Percentiles rank a stretch among this genome's conserved stretches.
Conservation (phyloP, 164 flowering plant species). For the Magnolia sinica region DNA sequence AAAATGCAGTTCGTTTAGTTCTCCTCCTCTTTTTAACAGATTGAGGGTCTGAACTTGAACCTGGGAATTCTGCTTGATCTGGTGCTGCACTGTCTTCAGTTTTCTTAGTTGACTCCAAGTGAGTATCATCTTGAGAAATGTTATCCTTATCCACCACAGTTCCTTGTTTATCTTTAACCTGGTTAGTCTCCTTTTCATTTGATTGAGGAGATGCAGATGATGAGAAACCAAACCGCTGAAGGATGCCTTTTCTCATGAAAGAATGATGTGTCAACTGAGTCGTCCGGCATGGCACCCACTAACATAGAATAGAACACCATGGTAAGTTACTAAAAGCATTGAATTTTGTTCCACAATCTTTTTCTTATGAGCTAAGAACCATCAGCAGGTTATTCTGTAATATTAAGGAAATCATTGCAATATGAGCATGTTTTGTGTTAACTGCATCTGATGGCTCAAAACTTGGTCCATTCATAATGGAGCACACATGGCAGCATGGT, state of each 20-base stretch:
- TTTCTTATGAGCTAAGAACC: not conserved
- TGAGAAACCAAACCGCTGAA: slow-evolving; percentile 47
- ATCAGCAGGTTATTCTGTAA: not conserved
- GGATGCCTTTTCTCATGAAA: slow-evolving; percentile 9
- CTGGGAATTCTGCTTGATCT: slow-evolving; percentile 37
- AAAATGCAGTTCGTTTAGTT: slow-evolving; percentile 51
- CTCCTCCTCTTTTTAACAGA: slow-evolving; percentile 31
- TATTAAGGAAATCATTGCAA: not conserved
- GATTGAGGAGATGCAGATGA: slow-evolving; percentile 67
- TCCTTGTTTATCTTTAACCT: slow-evolving; percentile 30
- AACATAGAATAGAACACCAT: not conserved
- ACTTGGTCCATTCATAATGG: too few species aligned
- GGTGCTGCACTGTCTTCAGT: slow-evolving; percentile 20
- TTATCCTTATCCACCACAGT: not conserved
- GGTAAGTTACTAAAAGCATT: not conserved
- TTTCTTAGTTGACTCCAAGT: slow-evolving; percentile 13
- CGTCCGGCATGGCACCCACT: slow-evolving; percentile 21
- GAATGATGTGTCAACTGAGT: slow-evolving; percentile 24
- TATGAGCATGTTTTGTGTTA: not conserved
- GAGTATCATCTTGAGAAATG: slow-evolving; percentile 1
- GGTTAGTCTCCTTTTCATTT: slow-evolving; percentile 39
- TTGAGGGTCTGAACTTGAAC: slow-evolving; percentile 30
- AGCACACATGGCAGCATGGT: too few species aligned
- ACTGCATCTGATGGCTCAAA: too few species aligned
- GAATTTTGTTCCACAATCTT: not conserved